A percentile compares a stretch with the other conserved stretches of the same genome.
Conservation (phyloP, 73 alveolate species). For the Blepharisma japonicum region DNA sequence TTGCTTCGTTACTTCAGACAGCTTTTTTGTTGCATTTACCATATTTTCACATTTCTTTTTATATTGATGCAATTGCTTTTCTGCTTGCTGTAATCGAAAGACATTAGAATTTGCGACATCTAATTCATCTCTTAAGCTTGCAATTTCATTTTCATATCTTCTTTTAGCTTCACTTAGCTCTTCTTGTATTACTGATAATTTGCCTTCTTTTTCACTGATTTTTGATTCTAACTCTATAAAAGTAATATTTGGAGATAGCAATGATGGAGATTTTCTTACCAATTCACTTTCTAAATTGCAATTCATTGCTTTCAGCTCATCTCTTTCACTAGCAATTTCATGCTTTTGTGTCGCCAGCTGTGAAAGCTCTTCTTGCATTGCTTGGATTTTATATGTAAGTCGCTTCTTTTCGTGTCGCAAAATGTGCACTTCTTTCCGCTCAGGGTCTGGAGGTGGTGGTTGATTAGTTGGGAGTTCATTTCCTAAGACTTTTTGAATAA, state of each 20-base stretch:
- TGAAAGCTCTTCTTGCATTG: not conserved
- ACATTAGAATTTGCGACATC: not conserved
- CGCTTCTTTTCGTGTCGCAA: conserved; percentile 9
- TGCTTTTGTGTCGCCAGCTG: not conserved
- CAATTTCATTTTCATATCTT: conserved; percentile 4
- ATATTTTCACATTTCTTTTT: conserved; percentile 10
- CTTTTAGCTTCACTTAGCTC: not conserved
- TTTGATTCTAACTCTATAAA: not conserved
- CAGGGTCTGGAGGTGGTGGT: not conserved
- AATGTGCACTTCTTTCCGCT: conserved; percentile 8
- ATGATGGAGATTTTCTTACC: not conserved
- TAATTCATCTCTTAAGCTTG: conserved; percentile 15
- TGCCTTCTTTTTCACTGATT: not conserved
- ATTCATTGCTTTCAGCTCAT: not conserved
- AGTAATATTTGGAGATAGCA: not conserved
- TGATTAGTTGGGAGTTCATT: not conserved
- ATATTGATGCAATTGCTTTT: not conserved
- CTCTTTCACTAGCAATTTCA: not conserved
- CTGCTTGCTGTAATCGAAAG: not conserved
- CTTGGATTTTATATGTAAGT: not conserved
- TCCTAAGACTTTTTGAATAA: conserved; percentile 17
- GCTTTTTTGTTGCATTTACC: not conserved
- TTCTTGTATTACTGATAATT: not conserved
- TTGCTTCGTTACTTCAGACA: not conserved
- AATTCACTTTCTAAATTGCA: not conserved